Conservation (phyloP, 208 protist species). For the Trypanosoma boissoni region DNA sequence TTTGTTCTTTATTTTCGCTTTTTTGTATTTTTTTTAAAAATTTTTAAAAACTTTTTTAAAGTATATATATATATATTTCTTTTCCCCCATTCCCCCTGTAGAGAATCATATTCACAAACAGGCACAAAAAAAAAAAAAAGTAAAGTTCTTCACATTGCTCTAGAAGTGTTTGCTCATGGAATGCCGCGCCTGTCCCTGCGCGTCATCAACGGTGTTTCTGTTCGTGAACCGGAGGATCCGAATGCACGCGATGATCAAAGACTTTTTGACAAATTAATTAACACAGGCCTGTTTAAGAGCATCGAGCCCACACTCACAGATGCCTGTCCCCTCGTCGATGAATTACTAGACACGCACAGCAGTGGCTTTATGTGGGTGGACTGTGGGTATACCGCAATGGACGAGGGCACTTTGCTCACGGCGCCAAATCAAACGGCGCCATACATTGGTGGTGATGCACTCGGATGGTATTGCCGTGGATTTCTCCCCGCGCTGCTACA, state of each 20-base stretch:
- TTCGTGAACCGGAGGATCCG: neutral
- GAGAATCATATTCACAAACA: neutral
- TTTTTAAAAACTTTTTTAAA: no score
- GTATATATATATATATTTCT: slow-evolving; percentile 3
- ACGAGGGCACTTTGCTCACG: slow-evolving; percentile 14
- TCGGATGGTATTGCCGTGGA: slow-evolving; percentile 15
- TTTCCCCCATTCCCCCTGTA: neutral
- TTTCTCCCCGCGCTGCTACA: slow-evolving; percentile 14
- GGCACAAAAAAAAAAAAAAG: no score
- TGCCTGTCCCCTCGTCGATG: neutral
- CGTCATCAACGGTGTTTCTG: slow-evolving; percentile 6
- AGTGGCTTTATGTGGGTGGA: slow-evolving; percentile 1
- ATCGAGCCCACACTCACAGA: slow-evolving; percentile 3
- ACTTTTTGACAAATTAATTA: neutral
- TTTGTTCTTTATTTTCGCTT: no score
- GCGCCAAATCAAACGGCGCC: neutral
- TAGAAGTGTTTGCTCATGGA: neutral
- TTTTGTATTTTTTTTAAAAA: no score
- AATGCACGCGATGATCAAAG: neutral
- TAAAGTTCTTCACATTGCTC: no score
- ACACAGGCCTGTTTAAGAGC: neutral
- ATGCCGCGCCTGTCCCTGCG: neutral
- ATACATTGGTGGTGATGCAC: slow-evolving; percentile 9
- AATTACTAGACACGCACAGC: neutral
- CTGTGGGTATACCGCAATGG: slow-evolving; percentile 7